Evolutionary conservation across 2,329 filamentous ascomycete genomes (phyloP).

Genomic region (Phyllosticta citrichinensis): DNA sequence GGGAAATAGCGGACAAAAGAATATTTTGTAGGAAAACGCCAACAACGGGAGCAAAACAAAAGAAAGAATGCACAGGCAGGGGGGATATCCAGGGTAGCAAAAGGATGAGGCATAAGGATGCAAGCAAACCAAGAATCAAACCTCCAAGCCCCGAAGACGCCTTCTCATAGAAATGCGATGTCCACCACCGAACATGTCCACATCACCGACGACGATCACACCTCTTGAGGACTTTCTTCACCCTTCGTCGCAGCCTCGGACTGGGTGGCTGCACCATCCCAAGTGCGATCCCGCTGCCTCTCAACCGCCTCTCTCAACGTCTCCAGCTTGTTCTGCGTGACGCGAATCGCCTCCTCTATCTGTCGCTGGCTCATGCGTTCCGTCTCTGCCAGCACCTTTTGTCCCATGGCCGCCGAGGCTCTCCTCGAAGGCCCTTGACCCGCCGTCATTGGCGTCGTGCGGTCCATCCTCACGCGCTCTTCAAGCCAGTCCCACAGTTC

Average conservation of each 20-base stretch:
- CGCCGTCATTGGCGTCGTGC: slow-evolving; percentile 18
- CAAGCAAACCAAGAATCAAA: not conserved
- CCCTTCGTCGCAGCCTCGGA: slow-evolving; percentile 54
- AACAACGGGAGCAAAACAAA: not conserved
- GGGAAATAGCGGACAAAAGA: not conserved
- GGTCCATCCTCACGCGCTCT: slow-evolving; percentile 67
- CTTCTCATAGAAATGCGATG: not conserved
- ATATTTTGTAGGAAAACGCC: not conserved
- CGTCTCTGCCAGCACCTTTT: slow-evolving; percentile 40
- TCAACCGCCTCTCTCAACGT: slow-evolving; percentile 65
- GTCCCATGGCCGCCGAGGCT: slow-evolving; percentile 42
- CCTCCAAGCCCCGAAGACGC: not conserved
- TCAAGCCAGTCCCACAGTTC: slow-evolving; percentile 92
- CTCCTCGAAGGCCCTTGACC: slow-evolving; percentile 14
- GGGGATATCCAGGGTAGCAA: not conserved
- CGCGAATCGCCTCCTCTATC: slow-evolving; percentile 67
- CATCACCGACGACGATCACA: not conserved
- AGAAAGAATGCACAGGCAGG: not conserved
- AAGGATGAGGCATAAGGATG: not conserved
- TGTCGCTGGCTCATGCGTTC: slow-evolving; percentile 61
- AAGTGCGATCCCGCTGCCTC: slow-evolving; percentile 1
- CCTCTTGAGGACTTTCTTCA: slow-evolving; percentile 41
- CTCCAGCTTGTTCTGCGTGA: slow-evolving; percentile 77
- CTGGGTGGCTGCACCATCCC: slow-evolving; percentile 44
- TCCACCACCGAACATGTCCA: not conserved